Conservation (phyloP, 1,139 yeast species). For the Yamadazyma songkhlaensis region DNA sequence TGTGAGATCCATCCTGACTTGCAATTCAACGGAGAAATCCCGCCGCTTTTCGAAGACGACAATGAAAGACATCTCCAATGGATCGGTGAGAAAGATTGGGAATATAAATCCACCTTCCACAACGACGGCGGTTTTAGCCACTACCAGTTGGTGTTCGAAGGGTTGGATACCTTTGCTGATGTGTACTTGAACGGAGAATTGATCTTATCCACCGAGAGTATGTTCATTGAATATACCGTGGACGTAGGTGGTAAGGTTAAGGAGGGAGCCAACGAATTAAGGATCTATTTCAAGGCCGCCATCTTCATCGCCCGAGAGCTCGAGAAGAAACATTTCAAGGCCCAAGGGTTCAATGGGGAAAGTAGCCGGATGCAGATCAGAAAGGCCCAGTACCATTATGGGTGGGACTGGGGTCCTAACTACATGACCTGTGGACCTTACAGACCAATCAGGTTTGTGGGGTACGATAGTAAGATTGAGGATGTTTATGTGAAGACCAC, state of each 20-base stretch:
- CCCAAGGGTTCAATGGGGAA: slow-evolving; percentile 37
- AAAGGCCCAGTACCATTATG: slow-evolving; percentile 53
- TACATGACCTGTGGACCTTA: slow-evolving; percentile 46
- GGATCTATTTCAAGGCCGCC: slow-evolving; percentile 21
- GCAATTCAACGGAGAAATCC: slow-evolving; percentile 28
- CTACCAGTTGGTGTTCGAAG: slow-evolving; percentile 33
- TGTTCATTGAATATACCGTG: slow-evolving; percentile 28
- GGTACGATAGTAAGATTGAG: slow-evolving; percentile 17
- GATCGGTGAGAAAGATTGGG: slow-evolving; percentile 45
- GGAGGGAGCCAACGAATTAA: slow-evolving; percentile 14
- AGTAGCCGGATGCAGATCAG: slow-evolving; percentile 38
- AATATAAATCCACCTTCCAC: slow-evolving; percentile 20
- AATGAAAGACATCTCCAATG: slow-evolving; percentile 43
- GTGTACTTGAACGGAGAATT: slow-evolving; percentile 30
- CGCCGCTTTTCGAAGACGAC: slow-evolving; percentile 40
- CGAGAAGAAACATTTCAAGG: slow-evolving; percentile 18
- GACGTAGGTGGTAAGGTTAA: slow-evolving; percentile 10
- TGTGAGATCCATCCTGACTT: slow-evolving; percentile 37
- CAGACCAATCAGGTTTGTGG: slow-evolving; percentile 31
- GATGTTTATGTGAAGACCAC: slow-evolving; percentile 20
- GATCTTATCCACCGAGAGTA: slow-evolving; percentile 31
- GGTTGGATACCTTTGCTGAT: slow-evolving; percentile 43
- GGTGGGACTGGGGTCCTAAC: slow-evolving; percentile 60
- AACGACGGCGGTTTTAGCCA: slow-evolving; percentile 5
- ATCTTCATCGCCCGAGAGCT: slow-evolving; percentile 17